A percentile compares a stretch with the other conserved stretches of the same genome.
These are phyloP conservation scores for Miscanthus lutarioriparius DNA, from an alignment of 176 grass and related monocot genomes.

Conservation along the genomic window DNA sequence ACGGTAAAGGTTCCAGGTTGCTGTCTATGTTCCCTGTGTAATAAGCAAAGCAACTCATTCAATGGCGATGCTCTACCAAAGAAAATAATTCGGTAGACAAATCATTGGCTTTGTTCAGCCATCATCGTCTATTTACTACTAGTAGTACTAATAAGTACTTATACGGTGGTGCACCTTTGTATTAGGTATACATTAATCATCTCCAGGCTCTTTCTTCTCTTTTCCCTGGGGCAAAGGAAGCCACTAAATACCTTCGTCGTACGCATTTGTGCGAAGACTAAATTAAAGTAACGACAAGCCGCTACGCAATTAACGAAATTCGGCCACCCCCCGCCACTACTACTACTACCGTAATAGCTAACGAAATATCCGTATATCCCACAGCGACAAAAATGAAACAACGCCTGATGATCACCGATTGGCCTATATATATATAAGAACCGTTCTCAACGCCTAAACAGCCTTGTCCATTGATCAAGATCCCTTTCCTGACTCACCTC, in stretches of 20 bases:
- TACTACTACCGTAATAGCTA: not conserved
- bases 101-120: constrained; percentile 12
- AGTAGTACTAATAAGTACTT: not conserved
- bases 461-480: constrained; percentile 12
- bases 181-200: constrained; percentile 20
- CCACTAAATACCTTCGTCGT: not conserved
- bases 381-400: not conserved
- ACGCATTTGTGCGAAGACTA: not conserved
- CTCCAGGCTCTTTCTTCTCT: not conserved
- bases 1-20: not conserved
- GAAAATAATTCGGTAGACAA: not conserved
- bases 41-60: constrained; percentile 42
- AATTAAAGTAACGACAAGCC: not conserved
- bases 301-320: not conserved
- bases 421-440: constrained; percentile 24
- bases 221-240: constrained; percentile 1
- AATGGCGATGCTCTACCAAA: not conserved
- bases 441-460: not conserved
- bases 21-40: not conserved
- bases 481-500: not conserved
- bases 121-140: not conserved
- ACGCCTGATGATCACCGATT: not conserved
- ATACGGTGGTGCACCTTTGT: not conserved
- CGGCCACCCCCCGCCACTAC: not conserved
- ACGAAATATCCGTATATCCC: not conserved